Base-by-base conservation (phyloP, 345 rosid genomes). In the Cardamine resedifolia region DNA sequence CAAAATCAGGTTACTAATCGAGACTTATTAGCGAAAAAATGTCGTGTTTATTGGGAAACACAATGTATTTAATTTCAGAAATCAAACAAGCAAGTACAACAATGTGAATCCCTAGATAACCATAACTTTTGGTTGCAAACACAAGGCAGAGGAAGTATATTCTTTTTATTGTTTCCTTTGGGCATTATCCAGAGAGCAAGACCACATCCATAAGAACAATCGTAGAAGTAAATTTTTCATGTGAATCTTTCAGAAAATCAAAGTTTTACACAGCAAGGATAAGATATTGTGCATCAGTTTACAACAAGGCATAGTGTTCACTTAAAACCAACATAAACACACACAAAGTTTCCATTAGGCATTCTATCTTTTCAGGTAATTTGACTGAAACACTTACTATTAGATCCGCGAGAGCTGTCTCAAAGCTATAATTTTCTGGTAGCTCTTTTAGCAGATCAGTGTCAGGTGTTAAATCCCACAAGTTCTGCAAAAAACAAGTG, bases 381-480 rank as follows among this genome's bases (percentile, higher is more conserved):
- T 9, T 4, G 2, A 36, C 51, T 57, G 28, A 59, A 14, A 41
- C 53, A 73, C 87, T 79, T 80, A 85, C 94, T 30, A 88, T 88
- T 68, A 90, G 80, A 79, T 90, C 96, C 0, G 91, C 88, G 11
- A 87, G 85, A 39, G 97, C 92, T 34, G 90, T 81, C 71, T 85
- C 94, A 71, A 83, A 86, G 48, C 72, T 75, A 75, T 88, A 86
- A 7, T 82, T 92, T 53, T 85, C 88, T 0, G 92, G 97, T 11
- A 86, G 68, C 68, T 86, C 88, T 74, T 8, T 75, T 2, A 90
- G 69, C 50, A 88, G 28, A 5, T 84, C 87, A 8, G 91, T 81
- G 36, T 85, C 83, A 1, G 92, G 97, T 0, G 97, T 90, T 73
- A 90, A 69, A 73, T 90, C 94, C 94, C 94, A 90, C 92, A 90